Base-by-base conservation (phyloP, 257 asterid genomes). In the Ballota nigra region DNA sequence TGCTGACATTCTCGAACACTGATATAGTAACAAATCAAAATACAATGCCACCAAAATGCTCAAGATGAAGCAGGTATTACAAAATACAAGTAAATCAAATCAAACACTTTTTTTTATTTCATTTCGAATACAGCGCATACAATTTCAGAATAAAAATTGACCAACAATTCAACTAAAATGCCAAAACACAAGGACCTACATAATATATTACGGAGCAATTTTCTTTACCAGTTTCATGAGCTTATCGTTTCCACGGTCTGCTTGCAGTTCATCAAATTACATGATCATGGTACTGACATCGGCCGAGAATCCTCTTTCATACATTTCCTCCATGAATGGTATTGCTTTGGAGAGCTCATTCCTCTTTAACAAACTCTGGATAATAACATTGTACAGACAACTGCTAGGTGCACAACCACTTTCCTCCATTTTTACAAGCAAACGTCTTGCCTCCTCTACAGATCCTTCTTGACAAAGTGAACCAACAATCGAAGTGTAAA, bases 1-100 rank as follows among this genome's bases (percentile, higher is more conserved):
- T 5, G 96, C 95, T 4, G 95, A 86, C 78, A 89, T 89, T 33
- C 75, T 89, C 12, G 96, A 89, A 76, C 91, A 87, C n/a, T n/a
- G n/a, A n/a, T n/a, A n/a, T n/a, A n/a, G n/a, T n/a, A n/a, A n/a
- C n/a, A n/a, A n/a, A n/a, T n/a, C n/a, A n/a, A n/a, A n/a, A n/a
- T n/a, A n/a, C n/a, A n/a, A n/a, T n/a, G n/a, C n/a, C n/a, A n/a
- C n/a, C n/a, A n/a, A n/a, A n/a, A n/a, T n/a, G n/a, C n/a, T n/a
- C n/a, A n/a, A n/a, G n/a, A n/a, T n/a, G n/a, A n/a, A n/a, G n/a
- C n/a, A n/a, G n/a, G n/a, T n/a, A n/a, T n/a, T n/a, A n/a, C n/a
- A n/a, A n/a, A n/a, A n/a, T n/a, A n/a, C n/a, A n/a, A n/a, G n/a
- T n/a, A n/a, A n/a, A n/a, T n/a, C n/a, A n/a, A n/a, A n/a, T n/a